Evolutionary conservation across 2,329 filamentous ascomycete species (phyloP), one percentile per base, ranked within the genome.

Genomic region (Fusarium algeriense): DNA sequence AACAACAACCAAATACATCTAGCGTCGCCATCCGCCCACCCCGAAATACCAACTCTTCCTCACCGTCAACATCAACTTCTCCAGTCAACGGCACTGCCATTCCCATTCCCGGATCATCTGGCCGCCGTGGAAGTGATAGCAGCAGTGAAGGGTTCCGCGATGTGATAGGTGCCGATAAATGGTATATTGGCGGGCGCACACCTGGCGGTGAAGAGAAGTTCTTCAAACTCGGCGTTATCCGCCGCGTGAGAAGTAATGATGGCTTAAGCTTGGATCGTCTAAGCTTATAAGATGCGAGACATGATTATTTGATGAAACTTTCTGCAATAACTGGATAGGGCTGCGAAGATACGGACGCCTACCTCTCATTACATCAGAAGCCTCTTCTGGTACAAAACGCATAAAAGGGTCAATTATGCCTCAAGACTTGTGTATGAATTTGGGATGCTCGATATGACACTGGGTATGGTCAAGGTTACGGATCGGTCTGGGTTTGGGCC

Each of bases 111-210:
- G 76, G 76, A 17, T 72, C 75, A 13, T 76, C 80, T 34, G 82
- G 85, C 17, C 85, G 91, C 60, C 85, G 92, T 60, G 92, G 92
- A 30, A 93, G 91, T 73, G 92, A 94, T 73, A 93, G 90, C 80
- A 92, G 89, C 69, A 90, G 87, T 57, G 92, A 94, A 76, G 92
- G 92, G 3, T 94, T 94, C 79, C 85, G 91, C 56, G 92, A 94
- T 67, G 90, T 90, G 38, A 80, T 90, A 52, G 91, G 91, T 4
- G 87, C 88, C 3, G 92, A 95, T 71, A 94, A 93, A 81, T 93
- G 92, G 91, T 95, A 94, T 76, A 92, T 95, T 59, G 92, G 92
- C 26, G 92, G 92, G 10, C 84, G 91, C 77, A 94, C 92, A 32
- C 91, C 92, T 2, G 86, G 83, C 3, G 92, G 92, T n/a, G 92